Percentiles rank a stretch among this genome's conserved stretches.
These are phyloP conservation scores for Lodderomyces theae DNA, from an alignment of 1,139 yeast species.

Conservation along the genomic window DNA sequence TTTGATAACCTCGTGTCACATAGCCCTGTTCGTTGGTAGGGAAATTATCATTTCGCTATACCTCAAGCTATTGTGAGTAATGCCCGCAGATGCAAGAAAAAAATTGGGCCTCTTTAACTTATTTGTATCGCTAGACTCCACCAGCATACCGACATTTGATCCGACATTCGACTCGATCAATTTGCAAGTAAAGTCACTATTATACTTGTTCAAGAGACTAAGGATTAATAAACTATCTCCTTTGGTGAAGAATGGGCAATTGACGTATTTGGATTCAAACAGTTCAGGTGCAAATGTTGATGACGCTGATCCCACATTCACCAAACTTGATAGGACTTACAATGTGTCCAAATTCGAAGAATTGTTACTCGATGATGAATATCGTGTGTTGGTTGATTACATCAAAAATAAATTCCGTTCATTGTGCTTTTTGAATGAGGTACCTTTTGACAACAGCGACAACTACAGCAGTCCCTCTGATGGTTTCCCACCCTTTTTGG, in stretches of 20 bases:
- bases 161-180: slow-evolving; percentile 51
- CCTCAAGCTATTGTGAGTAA: too few relatives aligned
- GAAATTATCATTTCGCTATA: too few relatives aligned
- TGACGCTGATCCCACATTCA: slow-evolving; percentile 10
- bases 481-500: slow-evolving; percentile 26
- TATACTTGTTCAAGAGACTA: slow-evolving; percentile 55
- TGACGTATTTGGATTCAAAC: slow-evolving; percentile 19
- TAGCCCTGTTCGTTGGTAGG: too few relatives aligned
- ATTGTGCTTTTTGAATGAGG: slow-evolving; percentile 49
- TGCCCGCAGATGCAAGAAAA: not conserved
- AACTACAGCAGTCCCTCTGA: slow-evolving; percentile 5
- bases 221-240: slow-evolving; percentile 44
- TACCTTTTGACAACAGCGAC: too few relatives aligned
- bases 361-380: slow-evolving; percentile 49
- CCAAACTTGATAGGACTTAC: slow-evolving; percentile 52
- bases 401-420: slow-evolving; percentile 63
- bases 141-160: slow-evolving; percentile 10
- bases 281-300: too few relatives aligned
- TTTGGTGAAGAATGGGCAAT: slow-evolving; percentile 26
- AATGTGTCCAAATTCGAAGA: slow-evolving; percentile 41
- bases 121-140: slow-evolving; percentile 4
- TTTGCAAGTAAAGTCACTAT: slow-evolving; percentile 54
- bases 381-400: slow-evolving; percentile 63
- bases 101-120: slow-evolving; percentile 9
- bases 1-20: too few relatives aligned